Evolutionary conservation across 352 stramenopile genomes (phyloP).

Genomic region (Pythium phragmiticola): DNA sequence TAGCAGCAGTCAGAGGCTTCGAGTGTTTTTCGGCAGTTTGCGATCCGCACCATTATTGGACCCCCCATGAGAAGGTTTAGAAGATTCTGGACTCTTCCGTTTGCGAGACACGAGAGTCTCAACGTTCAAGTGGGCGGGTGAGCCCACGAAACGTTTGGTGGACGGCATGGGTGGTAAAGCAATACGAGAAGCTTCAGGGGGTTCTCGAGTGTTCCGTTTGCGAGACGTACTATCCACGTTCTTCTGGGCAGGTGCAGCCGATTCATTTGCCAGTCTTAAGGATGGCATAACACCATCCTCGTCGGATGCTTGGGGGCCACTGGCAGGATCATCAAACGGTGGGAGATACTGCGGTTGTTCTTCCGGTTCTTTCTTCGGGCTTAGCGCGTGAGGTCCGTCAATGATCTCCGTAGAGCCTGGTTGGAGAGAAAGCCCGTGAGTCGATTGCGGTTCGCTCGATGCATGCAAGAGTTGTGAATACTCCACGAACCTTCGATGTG

Average conservation of each 20-base stretch:
- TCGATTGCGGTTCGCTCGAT: not conserved
- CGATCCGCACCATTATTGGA: not conserved
- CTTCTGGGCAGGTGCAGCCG: not conserved
- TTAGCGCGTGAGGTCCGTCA: conserved; percentile 17
- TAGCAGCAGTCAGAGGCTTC: not conserved
- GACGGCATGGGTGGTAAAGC: too few species aligned
- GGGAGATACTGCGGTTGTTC: conserved; percentile 2
- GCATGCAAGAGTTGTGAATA: not conserved
- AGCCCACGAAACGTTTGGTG: too few species aligned
- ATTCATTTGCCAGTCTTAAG: not conserved
- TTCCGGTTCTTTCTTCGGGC: not conserved
- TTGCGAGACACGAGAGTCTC: not conserved
- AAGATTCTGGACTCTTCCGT: not conserved
- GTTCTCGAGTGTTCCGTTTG: conserved; percentile 1
- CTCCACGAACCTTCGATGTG: not conserved
- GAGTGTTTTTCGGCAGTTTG: not conserved
- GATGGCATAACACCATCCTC: not conserved
- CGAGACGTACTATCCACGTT: not conserved
- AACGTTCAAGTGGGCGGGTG: not conserved
- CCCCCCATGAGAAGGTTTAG: not conserved
- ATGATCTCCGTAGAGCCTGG: conserved; percentile 3
- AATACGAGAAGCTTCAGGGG: not conserved
- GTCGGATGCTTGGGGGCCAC: not conserved
- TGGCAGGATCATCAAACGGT: not conserved
- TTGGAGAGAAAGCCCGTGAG: not conserved